phyloP scores from a whole-genome alignment of 2,329 filamentous ascomycete species.

The Fusarium sp. region DNA sequence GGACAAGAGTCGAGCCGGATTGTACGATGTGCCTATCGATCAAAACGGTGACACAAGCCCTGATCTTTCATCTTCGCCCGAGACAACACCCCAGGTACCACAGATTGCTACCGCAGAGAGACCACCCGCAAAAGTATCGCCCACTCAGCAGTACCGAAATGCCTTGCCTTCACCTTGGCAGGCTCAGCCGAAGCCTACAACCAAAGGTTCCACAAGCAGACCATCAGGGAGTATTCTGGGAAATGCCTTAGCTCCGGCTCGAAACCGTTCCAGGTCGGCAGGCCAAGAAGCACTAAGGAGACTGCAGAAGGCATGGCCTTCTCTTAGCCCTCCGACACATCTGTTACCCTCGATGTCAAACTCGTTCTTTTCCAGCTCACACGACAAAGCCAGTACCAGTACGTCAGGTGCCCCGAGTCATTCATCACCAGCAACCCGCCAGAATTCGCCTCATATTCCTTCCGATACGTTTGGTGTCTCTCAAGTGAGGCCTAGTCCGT shows the following conservation, averaged over 20 bases:
- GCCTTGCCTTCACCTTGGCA: slow-evolving; percentile 45
- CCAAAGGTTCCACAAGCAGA: slow-evolving; percentile 32
- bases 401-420: background rate
- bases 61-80: slow-evolving; percentile 32
- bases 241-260: slow-evolving; percentile 56
- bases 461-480: slow-evolving; percentile 1
- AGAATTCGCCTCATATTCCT: slow-evolving; percentile 1
- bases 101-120: slow-evolving; percentile 6
- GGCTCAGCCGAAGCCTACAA: slow-evolving; percentile 31
- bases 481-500: slow-evolving; percentile 21
- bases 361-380: slow-evolving; percentile 52
- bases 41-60: slow-evolving; percentile 38
- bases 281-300: slow-evolving; percentile 67
- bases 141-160: slow-evolving; percentile 4
- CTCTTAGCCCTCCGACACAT: slow-evolving; percentile 50
- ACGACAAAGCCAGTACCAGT: slow-evolving; percentile 36
- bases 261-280: slow-evolving; percentile 63
- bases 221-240: slow-evolving; percentile 50
- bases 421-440: slow-evolving; percentile 7
- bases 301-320: slow-evolving; percentile 66
- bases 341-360: slow-evolving; percentile 54
- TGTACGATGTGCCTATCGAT: slow-evolving; percentile 40
- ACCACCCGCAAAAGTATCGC: slow-evolving; percentile 2
- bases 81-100: slow-evolving; percentile 14
- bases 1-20: slow-evolving; percentile 49